Evolutionary conservation across 2,329 filamentous ascomycete species (phyloP).

Genomic region (Penicillium sclerotiorum): DNA sequence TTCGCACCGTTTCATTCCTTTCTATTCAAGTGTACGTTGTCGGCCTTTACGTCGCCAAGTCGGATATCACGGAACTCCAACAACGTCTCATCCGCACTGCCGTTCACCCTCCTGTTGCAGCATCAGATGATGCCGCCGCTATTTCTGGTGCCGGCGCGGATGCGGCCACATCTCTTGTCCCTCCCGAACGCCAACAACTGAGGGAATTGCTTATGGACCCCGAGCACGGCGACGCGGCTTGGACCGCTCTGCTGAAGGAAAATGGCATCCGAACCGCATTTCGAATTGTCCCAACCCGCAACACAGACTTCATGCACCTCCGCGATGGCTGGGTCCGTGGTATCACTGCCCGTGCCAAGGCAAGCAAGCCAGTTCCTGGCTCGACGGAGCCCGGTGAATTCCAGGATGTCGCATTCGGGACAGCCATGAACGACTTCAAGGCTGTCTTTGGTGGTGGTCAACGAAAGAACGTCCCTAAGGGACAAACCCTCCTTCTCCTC

Average conservation of each 20-base stretch:
- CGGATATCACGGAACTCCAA: conserved; percentile 81
- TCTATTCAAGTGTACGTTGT: conserved; percentile 92
- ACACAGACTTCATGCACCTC: conserved; percentile 92
- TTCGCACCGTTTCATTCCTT: conserved; percentile 87
- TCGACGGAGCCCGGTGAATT: conserved; percentile 45
- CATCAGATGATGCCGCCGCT: conserved; percentile 17
- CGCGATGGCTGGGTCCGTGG: conserved; percentile 88
- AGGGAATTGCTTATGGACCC: conserved; percentile 70
- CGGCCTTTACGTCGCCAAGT: conserved; percentile 84
- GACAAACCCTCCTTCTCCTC: conserved; percentile 72
- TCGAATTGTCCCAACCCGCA: conserved; percentile 84
- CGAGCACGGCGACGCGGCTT: conserved; percentile 68
- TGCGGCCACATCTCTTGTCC: conserved; percentile 78
- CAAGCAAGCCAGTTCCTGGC: conserved; percentile 44
- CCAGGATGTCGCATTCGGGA: conserved; percentile 75
- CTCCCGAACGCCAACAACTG: conserved; percentile 76
- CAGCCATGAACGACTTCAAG: conserved; percentile 76
- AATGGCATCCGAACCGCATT: conserved; percentile 74
- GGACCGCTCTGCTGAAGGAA: conserved; percentile 69
- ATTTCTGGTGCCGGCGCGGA: conserved; percentile 55
- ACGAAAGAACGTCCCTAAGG: conserved; percentile 71
- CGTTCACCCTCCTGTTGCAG: conserved; percentile 35
- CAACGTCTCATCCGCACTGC: conserved; percentile 73
- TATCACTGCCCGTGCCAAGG: conserved; percentile 72
- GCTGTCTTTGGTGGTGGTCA: conserved; percentile 74